These are phyloP conservation scores for Gossypium anomalum DNA, from an alignment of 345 rosid species.

Conservation along the genomic window DNA sequence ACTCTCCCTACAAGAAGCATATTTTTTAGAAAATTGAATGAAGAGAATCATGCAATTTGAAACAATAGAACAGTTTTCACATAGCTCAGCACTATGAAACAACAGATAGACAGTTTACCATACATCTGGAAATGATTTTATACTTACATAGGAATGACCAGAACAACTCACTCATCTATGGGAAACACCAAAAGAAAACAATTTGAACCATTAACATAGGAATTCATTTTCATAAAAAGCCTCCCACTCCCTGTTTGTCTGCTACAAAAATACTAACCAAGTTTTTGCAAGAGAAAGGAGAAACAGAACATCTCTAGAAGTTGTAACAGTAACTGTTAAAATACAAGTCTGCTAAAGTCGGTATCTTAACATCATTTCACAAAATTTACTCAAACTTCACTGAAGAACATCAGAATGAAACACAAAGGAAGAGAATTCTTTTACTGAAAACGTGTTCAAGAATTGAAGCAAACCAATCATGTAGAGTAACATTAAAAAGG, in stretches of 20 bases:
- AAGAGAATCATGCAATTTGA: background rate
- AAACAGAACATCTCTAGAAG: background rate
- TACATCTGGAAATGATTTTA: background rate
- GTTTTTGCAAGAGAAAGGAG: background rate
- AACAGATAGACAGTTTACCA: background rate
- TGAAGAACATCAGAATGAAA: background rate
- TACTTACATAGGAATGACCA: background rate
- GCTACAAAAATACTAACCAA: background rate
- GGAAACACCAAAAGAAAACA: background rate
- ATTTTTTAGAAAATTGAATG: slow-evolving; percentile 6
- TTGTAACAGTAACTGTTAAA: background rate
- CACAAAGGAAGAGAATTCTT: background rate
- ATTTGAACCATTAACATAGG: background rate
- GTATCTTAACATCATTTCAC: background rate
- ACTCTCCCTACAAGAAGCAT: slow-evolving; percentile 65
- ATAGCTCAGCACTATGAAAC: background rate
- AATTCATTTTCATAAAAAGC: background rate
- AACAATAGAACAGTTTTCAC: slow-evolving; percentile 2
- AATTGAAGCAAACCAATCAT: background rate
- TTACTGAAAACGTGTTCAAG: background rate
- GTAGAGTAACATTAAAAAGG: slow-evolving; percentile 1
- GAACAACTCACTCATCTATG: background rate
- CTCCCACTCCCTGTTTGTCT: background rate
- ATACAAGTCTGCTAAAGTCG: background rate
- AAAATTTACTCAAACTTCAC: background rate